phyloP scores from a whole-genome alignment of 2,329 filamentous ascomycete species.

The Penicillium sp. region DNA sequence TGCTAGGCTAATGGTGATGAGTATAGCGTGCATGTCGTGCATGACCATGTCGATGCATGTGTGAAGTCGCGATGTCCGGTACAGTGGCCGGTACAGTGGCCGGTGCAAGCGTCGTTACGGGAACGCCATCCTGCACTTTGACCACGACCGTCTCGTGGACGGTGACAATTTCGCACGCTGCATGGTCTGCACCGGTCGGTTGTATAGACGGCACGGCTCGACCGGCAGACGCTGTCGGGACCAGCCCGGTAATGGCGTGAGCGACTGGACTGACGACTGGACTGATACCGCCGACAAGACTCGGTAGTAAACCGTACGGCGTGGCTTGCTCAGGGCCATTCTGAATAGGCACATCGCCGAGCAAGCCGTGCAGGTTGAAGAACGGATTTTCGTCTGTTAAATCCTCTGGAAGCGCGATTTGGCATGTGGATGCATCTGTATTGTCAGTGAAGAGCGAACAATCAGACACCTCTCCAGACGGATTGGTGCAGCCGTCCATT shows the following conservation, averaged over 20 bases:
- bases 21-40: not conserved
- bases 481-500: conserved; percentile 70
- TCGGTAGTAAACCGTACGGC: conserved; percentile 8
- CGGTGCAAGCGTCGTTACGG: conserved; percentile 24
- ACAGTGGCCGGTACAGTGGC: too few species aligned
- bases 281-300: not conserved
- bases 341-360: conserved; percentile 57
- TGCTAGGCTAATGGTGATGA: not conserved
- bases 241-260: not conserved
- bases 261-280: not conserved
- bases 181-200: not conserved
- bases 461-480: conserved; percentile 64
- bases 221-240: not conserved
- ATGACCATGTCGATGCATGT: too few species aligned
- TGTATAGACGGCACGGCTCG: conserved; percentile 7
- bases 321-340: conserved; percentile 41
- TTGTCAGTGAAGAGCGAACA: conserved; percentile 68
- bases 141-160: conserved; percentile 28
- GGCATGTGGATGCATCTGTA: conserved; percentile 55
- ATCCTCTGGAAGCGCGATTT: conserved; percentile 54
- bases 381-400: conserved; percentile 59
- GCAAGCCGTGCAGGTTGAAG: conserved; percentile 57
- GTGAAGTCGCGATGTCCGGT: too few species aligned
- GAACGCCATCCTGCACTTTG: conserved; percentile 23
- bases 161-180: conserved; percentile 22